phyloP scores from a whole-genome alignment of 2,329 filamentous ascomycete genomes.

The Penicillium sp. region DNA sequence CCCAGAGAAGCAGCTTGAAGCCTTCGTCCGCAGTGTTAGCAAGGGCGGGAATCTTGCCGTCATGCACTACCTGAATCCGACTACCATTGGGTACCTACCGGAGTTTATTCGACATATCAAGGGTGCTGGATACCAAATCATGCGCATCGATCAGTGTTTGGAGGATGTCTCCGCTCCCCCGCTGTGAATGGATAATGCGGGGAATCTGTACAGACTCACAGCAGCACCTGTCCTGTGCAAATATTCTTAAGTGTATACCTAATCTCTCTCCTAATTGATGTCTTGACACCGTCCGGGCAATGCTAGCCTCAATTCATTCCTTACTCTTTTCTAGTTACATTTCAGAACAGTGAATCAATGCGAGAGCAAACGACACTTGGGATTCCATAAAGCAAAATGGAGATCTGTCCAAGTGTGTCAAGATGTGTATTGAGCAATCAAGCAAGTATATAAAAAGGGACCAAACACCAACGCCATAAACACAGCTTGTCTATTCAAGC shows the following conservation, averaged over 20 bases:
- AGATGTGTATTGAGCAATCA: background rate
- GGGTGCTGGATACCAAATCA: slow-evolving; percentile 61
- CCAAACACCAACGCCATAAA: slow-evolving; percentile 3
- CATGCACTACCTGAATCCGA: slow-evolving; percentile 66
- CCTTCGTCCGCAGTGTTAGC: slow-evolving; percentile 62
- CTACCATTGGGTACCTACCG: slow-evolving; percentile 61
- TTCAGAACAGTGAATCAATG: background rate
- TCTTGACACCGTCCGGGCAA: background rate
- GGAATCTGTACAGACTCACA: background rate
- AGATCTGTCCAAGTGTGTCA: background rate
- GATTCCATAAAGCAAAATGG: background rate
- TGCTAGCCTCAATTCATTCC: background rate
- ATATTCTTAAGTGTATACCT: slow-evolving; percentile 4
- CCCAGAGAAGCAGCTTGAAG: slow-evolving; percentile 64
- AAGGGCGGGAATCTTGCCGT: slow-evolving; percentile 65
- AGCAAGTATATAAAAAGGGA: background rate
- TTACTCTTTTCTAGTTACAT: too few relatives aligned
- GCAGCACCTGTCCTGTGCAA: background rate
- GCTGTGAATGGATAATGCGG: slow-evolving; percentile 6
- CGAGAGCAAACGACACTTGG: background rate
- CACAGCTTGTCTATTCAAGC: background rate
- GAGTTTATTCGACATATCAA: slow-evolving; percentile 66
- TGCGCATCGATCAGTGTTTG: slow-evolving; percentile 67
- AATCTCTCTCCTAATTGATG: background rate
- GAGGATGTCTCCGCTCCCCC: slow-evolving; percentile 50